Evolutionary conservation across 139 green algal species (phyloP), one percentile per base, ranked within the genome.

Genomic region (Chlorella sorokiniana): DNA sequence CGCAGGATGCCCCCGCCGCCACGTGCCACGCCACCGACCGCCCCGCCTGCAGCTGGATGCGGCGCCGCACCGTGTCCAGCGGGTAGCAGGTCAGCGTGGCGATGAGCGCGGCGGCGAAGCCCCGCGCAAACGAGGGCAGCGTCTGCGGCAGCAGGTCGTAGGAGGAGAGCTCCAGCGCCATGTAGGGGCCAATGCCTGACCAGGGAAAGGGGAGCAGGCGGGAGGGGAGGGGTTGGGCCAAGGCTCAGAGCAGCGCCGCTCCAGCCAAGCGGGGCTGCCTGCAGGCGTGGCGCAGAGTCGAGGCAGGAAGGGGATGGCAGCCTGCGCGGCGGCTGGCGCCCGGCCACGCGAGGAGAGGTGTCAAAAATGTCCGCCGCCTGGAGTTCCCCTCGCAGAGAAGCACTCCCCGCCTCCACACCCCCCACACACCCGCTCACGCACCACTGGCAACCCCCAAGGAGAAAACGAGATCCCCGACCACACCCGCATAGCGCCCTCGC

Each of bases 101-200:
- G 23, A 94, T 77, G 7, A 95, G 76, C 7, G 93, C 93, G 10
- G 93, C 90, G 11, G 76, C 84, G 62, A 95, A 93, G 37, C 91
- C 93, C 31, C 89, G 82, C 38, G 83, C 78, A 70, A 95, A 95
- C 41, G 89, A 84, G 64, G 81, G 81, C 37, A 91, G 68, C 51
- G 91, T 67, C 52, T 91, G 87, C 33, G 87, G 92, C 44, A 94
- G 83, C 4, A 93, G 68, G 83, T 96, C 92, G 73, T 90, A 95
- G 48, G 84, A 76, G 3, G 87, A 85, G 38, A 96, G 86, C 81
- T 97, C 93, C 2, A 97, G 64, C 3, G 90, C 93, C 91, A 95
- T 95, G 85, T 97, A 97, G 20, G 93, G 93, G 0, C 91, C 90
- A 65, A 96, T 96, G 83, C 91, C 89, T 88, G 85, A 67, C 78